Percentiles rank a stretch among this genome's conserved stretches.
Conservation (phyloP, 192 early-diverging fungal genomes). For the Paraglomus occultum region DNA sequence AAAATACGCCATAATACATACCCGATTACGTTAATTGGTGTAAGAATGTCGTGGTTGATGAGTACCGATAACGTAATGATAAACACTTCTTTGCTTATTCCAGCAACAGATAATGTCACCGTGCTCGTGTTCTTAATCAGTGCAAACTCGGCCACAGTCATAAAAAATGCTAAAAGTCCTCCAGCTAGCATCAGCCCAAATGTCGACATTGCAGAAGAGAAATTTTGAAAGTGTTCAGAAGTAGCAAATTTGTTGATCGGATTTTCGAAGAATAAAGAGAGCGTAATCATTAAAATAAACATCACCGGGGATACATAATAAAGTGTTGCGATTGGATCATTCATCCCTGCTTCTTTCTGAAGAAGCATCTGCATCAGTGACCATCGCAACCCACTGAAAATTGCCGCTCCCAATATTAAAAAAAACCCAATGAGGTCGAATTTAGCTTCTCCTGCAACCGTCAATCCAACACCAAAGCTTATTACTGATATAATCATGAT, state of each 20-base stretch:
- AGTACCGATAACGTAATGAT: conserved; percentile 65
- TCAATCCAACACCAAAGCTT: conserved; percentile 71
- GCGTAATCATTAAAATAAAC: conserved; percentile 58
- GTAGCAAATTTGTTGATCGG: conserved; percentile 48
- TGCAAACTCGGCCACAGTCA: conserved; percentile 76
- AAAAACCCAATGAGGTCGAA: conserved; percentile 56
- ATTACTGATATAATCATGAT: conserved; percentile 71
- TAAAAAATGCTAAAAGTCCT: conserved; percentile 76
- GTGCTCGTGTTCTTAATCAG: conserved; percentile 75
- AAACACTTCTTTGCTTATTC: conserved; percentile 78
- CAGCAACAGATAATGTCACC: conserved; percentile 79
- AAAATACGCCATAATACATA: conserved; percentile 30
- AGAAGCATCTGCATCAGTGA: conserved; percentile 77
- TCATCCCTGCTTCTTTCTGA: conserved; percentile 64
- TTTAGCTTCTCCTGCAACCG: conserved; percentile 68
- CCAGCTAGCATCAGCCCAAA: conserved; percentile 56
- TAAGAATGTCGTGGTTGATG: conserved; percentile 73
- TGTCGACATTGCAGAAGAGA: conserved; percentile 41
- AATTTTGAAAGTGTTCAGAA: conserved; percentile 54
- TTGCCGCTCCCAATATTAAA: conserved; percentile 61
- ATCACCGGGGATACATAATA: conserved; percentile 77
- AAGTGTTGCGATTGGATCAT: conserved; percentile 76
- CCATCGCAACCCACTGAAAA: conserved; percentile 82
- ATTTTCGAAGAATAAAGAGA: conserved; percentile 57
- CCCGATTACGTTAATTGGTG: conserved; percentile 65